Conservation (phyloP, 2,329 filamentous ascomycete genomes). For the Nemania diffusa region DNA sequence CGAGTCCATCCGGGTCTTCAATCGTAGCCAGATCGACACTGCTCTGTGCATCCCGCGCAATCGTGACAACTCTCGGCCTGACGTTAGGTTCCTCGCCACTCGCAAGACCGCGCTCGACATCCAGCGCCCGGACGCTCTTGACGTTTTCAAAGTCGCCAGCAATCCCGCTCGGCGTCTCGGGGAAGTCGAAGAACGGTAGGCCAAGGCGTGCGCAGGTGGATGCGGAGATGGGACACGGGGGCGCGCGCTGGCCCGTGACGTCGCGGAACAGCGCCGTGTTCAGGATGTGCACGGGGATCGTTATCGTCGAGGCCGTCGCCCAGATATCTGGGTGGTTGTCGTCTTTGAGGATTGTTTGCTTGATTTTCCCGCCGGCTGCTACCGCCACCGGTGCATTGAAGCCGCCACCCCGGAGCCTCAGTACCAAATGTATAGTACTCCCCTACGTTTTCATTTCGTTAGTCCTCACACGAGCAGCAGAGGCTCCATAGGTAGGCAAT, state of each 20-base stretch:
- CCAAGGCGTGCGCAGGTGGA: slow-evolving; percentile 48
- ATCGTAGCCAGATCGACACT: slow-evolving; percentile 15
- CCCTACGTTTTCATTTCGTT: not conserved
- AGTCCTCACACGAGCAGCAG: too few relatives aligned
- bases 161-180: slow-evolving; percentile 39
- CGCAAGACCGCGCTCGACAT: slow-evolving; percentile 30
- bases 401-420: not conserved
- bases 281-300: slow-evolving; percentile 51
- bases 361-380: slow-evolving; percentile 37
- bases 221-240: slow-evolving; percentile 50
- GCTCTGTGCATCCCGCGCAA: not conserved
- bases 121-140: slow-evolving; percentile 39
- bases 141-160: slow-evolving; percentile 34
- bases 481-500: too few relatives aligned
- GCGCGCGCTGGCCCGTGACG: slow-evolving; percentile 52
- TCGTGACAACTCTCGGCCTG: slow-evolving; percentile 20
- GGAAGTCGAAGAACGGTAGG: slow-evolving; percentile 53
- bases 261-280: slow-evolving; percentile 49
- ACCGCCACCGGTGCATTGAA: slow-evolving; percentile 27
- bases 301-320: slow-evolving; percentile 29
- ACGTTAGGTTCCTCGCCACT: slow-evolving; percentile 22
- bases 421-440: not conserved
- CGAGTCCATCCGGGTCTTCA: slow-evolving; percentile 34
- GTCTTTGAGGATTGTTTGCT: slow-evolving; percentile 36
- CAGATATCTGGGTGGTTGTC: not conserved